phyloP scores from a whole-genome alignment of 2,329 filamentous ascomycete species.

The Bipolaris sorokiniana region DNA sequence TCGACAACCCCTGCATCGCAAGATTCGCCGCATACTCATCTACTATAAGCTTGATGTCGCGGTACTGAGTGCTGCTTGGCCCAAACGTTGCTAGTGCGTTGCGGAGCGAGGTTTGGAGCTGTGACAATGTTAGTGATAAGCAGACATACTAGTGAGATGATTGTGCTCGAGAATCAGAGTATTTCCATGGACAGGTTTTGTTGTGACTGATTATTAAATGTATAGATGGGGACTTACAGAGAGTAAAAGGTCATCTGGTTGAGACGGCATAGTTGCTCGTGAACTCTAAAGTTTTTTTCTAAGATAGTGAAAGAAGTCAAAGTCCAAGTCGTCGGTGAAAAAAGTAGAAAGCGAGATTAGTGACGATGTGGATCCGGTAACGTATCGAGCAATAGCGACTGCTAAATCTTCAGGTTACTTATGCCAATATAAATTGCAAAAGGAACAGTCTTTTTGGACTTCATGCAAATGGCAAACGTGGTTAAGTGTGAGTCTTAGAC shows the following conservation, averaged over 20 bases:
- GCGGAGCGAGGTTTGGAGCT: conserved; percentile 46
- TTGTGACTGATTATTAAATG: not conserved
- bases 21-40: conserved; percentile 40
- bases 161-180: not conserved
- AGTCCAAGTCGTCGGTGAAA: not conserved
- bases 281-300: not conserved
- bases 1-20: conserved; percentile 27
- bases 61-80: conserved; percentile 37
- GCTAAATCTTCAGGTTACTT: no score
- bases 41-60: conserved; percentile 38
- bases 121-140: not conserved
- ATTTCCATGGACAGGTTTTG: not conserved
- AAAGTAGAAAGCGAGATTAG: not conserved
- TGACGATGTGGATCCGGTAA: not conserved
- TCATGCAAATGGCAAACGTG: not conserved
- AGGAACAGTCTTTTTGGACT: not conserved
- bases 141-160: not conserved
- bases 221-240: conserved; percentile 25
- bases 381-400: not conserved
- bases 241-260: conserved; percentile 36
- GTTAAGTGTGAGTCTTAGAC: not conserved
- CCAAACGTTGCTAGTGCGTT: conserved; percentile 46
- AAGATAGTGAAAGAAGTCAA: not conserved
- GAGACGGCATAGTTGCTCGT: conserved; percentile 25
- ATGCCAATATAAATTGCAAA: no score